Evolutionary conservation across 2,329 filamentous ascomycete species (phyloP), one percentile per base, ranked within the genome.

Genomic region (Purpureocillium lavendulum): DNA sequence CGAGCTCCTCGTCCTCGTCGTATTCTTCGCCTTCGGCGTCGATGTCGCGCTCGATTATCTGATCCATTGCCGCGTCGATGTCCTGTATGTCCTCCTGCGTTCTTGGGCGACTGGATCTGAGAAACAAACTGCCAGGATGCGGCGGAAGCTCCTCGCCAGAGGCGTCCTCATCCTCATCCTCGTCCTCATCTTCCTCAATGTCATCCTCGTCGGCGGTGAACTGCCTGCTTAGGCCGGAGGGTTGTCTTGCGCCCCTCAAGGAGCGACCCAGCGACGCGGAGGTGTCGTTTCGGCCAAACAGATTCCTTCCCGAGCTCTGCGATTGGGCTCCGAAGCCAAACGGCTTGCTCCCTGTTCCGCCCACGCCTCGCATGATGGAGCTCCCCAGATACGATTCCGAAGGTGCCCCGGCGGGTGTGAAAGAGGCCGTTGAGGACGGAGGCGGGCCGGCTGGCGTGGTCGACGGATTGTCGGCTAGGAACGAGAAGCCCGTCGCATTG

Each of bases 361-460:
- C 56, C 49, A 60, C 59, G 33, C 59, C 65, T 35, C 64, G 65
- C 59, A 71, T 61, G 39, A 75, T 65, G 30, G 73, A 76, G 57
- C 72, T 75, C 40, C 72, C 69, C 30, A 77, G 56, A 49, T 66
- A 76, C 11, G 70, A 71, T 24, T 66, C 70, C 16, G 74, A 72
- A 1, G 74, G 74, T 13, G 73, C 72, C 40, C 75, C 75, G 13
- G 66, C 64, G 2, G 74, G 73, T 2, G 73, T 76, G 56, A 76
- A 77, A 33, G 71, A 75, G 4, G 67, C 66, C 8, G 66, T 64
- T 7, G 71, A 71, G 21, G 73, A 72, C 1, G 67, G 68, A 9
- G 72, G 70, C 21, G 67, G 66, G 0, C 66, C 73, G 14, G 66
- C 67, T 5, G 74, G 73, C 2, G 73, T 77, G 3, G 70, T 75